phyloP scores from a whole-genome alignment of 345 rosid species.

The Eucalyptus regnans region DNA sequence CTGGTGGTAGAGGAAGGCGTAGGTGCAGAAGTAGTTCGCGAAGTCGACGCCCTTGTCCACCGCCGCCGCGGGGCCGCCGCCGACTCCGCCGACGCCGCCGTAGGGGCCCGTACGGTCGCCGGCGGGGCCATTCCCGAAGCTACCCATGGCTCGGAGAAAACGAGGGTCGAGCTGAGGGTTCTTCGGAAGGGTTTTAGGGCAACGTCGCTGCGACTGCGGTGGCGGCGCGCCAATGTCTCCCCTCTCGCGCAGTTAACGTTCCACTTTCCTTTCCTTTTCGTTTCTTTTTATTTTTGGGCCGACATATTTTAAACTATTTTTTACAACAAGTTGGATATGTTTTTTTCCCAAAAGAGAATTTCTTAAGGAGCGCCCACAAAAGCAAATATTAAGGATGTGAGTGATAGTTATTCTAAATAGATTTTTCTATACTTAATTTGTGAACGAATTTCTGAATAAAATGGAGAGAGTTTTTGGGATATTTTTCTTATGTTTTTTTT shows the following conservation, averaged over 20 bases:
- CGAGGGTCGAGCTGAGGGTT: not conserved
- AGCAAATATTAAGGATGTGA: no score
- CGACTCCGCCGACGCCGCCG: slow-evolving; percentile 6
- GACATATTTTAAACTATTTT: not conserved
- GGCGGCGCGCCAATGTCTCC: not conserved
- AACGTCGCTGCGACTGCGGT: slow-evolving; percentile 2
- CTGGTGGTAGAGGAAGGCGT: slow-evolving; percentile 89
- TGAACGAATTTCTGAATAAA: no score
- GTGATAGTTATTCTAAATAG: no score
- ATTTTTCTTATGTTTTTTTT: no score
- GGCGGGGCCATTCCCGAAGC: slow-evolving; percentile 19
- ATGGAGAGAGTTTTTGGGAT: no score
- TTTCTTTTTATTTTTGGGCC: not conserved
- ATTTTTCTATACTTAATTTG: no score
- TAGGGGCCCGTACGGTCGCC: slow-evolving; percentile 11
- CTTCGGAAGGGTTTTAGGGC: slow-evolving; percentile 14
- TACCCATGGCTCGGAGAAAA: slow-evolving; percentile 24
- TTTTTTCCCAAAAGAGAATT: not conserved
- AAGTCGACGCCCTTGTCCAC: slow-evolving; percentile 91
- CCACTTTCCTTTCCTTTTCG: not conserved
- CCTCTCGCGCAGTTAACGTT: not conserved
- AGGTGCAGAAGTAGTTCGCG: slow-evolving; percentile 85
- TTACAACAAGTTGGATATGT: not conserved
- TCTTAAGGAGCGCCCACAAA: not conserved
- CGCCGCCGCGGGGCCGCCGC: slow-evolving; percentile 3